Evolutionary conservation across 495 filamentous ascomycete genomes (phyloP), one percentile per base, ranked within the genome.

Genomic region (Cudoniella acicularis): DNA sequence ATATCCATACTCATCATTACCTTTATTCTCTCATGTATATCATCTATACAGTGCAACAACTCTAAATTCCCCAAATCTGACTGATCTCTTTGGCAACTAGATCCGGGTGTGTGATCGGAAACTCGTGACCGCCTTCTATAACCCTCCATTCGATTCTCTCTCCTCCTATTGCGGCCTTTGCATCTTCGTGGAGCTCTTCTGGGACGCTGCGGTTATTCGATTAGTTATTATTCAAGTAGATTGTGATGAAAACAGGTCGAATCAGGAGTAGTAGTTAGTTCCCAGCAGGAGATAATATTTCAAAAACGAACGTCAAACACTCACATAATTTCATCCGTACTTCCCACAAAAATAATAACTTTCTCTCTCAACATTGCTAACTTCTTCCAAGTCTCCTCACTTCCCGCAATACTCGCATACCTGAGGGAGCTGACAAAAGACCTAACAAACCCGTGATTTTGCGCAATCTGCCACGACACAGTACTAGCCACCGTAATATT

Each of bases 371-470:
- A 69, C 53, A 56, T 61, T 3, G 73, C 76, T 18, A 79, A 69
- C 57, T 58, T 62, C 40, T 54, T 57, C 80, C 80, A 86, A 45
- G 77, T 74, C 25, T 69, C 74, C n/a, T 74, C 69, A 64, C 79
- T 75, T n/a, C 77, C 77, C 66, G 78, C 76, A n/a, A 86, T 73
- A 8, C 81, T 81, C 3, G 79, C 77, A 54, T 79, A 63, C 20
- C 73, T 68, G 23, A 85, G 80, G 16, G 75, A 79, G 62, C 74
- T 78, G 63, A 83, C 73, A 61, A 86, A 87, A 25, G 79, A 73
- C 10, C 66, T 69, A 6, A 83, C 64, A 59, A 81, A 87, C 8
- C 84, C 85, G 17, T 69, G 47, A 61, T 87, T 82, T 36, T 73
- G 60, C 9, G 67, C 66, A n/a, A 82, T 61, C 64, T 86, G 81